Conservation (phyloP, 31 red algal genomes). For the Asparagopsis taxiformis region DNA sequence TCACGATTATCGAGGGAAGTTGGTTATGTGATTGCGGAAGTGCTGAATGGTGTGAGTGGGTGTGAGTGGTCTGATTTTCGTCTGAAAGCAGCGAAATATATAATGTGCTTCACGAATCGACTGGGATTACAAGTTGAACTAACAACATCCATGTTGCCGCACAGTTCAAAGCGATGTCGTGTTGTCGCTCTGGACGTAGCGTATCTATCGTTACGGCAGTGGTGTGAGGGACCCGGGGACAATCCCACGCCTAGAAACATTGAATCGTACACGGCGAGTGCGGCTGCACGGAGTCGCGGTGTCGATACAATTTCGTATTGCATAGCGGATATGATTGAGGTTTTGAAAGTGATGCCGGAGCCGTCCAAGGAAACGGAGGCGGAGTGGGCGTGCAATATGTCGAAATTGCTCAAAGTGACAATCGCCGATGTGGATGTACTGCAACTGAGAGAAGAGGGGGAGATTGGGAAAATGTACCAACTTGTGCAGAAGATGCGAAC, state of each 20-base stretch:
- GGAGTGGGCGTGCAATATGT: slow-evolving; percentile 32
- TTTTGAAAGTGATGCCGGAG: slow-evolving; percentile 25
- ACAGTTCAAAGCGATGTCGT: slow-evolving; percentile 11
- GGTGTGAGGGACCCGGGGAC: slow-evolving; percentile 27
- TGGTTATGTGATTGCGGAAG: slow-evolving; percentile 21
- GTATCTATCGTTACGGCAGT: slow-evolving; percentile 42
- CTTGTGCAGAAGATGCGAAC: slow-evolving; percentile 24
- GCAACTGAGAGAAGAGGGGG: slow-evolving; percentile 12
- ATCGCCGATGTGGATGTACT: slow-evolving; percentile 18
- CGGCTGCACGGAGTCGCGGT: slow-evolving; percentile 12
- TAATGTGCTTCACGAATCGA: slow-evolving; percentile 18
- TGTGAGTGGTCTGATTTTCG: slow-evolving; percentile 23
- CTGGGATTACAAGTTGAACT: slow-evolving; percentile 56
- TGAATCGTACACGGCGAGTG: slow-evolving; percentile 11
- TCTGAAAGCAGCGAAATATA: slow-evolving; percentile 29
- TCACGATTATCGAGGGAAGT: slow-evolving; percentile 23
- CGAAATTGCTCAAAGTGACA: slow-evolving; percentile 14
- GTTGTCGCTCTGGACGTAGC: slow-evolving; percentile 25
- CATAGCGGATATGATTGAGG: slow-evolving; percentile 27
- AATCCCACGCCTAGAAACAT: slow-evolving; percentile 6
- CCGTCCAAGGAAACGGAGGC: slow-evolving; percentile 31
- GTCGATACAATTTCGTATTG: slow-evolving; percentile 27
- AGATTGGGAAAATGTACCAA: slow-evolving; percentile 16
- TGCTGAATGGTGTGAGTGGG: slow-evolving; percentile 12
- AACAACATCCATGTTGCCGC: slow-evolving; percentile 38